These are phyloP conservation scores for Moringa oleifera DNA, from an alignment of 345 rosid species.

Conservation along the genomic window DNA sequence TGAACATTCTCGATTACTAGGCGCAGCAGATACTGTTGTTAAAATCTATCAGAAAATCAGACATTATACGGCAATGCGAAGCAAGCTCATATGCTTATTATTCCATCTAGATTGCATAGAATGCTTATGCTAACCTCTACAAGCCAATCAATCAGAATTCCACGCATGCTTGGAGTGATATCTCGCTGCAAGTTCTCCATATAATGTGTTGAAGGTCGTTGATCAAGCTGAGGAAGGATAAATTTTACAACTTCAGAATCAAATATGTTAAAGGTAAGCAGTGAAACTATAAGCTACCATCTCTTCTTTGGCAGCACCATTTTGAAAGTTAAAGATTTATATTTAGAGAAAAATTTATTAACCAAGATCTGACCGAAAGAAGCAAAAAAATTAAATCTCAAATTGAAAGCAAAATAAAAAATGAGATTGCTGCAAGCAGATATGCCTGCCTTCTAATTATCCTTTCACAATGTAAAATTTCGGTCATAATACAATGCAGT, in stretches of 20 bases:
- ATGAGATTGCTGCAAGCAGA: neutral
- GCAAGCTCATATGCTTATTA: neutral
- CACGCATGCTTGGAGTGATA: constrained; percentile 72
- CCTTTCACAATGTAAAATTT: no score
- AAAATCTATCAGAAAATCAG: neutral
- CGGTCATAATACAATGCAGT: no score
- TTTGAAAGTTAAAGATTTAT: no score
- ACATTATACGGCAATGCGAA: neutral
- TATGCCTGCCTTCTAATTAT: neutral
- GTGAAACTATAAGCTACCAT: neutral
- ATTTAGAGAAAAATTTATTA: no score
- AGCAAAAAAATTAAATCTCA: neutral
- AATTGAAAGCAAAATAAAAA: neutral
- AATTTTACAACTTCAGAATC: neutral
- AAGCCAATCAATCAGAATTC: constrained; percentile 85
- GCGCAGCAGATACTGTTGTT: neutral
- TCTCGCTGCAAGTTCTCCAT: constrained; percentile 74
- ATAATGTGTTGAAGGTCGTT: constrained; percentile 64
- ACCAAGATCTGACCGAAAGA: neutral
- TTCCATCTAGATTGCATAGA: neutral
- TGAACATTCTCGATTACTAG: neutral
- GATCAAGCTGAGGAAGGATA: constrained; percentile 55
- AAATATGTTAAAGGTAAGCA: neutral
- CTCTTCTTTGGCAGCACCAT: neutral
- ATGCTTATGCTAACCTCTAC: constrained; percentile 60